Percentiles rank a stretch among this genome's conserved stretches.
Evolutionary conservation across 2,329 filamentous ascomycete species (phyloP).

Genomic region (Dactylonectria macrodidyma): DNA sequence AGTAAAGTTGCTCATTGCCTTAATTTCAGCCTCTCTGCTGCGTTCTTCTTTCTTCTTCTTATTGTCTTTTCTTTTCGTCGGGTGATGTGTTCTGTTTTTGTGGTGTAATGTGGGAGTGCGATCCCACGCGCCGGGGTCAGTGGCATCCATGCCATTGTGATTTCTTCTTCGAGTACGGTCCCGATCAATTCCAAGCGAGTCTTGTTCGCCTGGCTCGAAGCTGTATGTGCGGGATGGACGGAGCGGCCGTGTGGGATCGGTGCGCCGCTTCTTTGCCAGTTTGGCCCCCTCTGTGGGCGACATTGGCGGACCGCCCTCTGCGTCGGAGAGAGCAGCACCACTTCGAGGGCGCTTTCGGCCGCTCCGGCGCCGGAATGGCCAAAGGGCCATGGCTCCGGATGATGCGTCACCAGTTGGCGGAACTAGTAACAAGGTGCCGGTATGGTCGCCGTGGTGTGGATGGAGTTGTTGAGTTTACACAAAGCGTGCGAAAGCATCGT

Average conservation of each 20-base stretch:
- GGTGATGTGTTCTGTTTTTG: slow-evolving; percentile 72
- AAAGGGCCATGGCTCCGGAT: slow-evolving; percentile 76
- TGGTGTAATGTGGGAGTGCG: slow-evolving; percentile 68
- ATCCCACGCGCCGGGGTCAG: slow-evolving; percentile 45
- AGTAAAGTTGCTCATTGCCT: slow-evolving; percentile 82
- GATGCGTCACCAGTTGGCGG: slow-evolving; percentile 37
- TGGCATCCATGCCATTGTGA: slow-evolving; percentile 32
- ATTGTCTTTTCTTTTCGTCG: slow-evolving; percentile 80
- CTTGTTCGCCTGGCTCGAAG: slow-evolving; percentile 73
- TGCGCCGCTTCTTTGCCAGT: slow-evolving; percentile 57
- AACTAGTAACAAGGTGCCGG: slow-evolving; percentile 43
- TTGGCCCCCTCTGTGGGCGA: slow-evolving; percentile 53
- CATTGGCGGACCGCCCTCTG: slow-evolving; percentile 60
- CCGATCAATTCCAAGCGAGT: slow-evolving; percentile 63
- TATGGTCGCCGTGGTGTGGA: slow-evolving; percentile 43
- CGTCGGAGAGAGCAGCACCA: slow-evolving; percentile 68
- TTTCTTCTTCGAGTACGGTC: slow-evolving; percentile 38
- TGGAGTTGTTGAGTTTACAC: slow-evolving; percentile 44
- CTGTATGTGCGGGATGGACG: slow-evolving; percentile 69
- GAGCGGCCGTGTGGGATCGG: slow-evolving; percentile 63
- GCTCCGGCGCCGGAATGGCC: slow-evolving; percentile 85
- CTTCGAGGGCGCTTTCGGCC: slow-evolving; percentile 72
- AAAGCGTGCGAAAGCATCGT: slow-evolving; percentile 50
- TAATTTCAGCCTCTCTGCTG: slow-evolving; percentile 89
- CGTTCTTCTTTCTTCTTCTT: slow-evolving; percentile 76